Evolutionary conservation across 2,329 filamentous ascomycete genomes (phyloP).

Genomic region (Aspergillus fumigatiaffinis): DNA sequence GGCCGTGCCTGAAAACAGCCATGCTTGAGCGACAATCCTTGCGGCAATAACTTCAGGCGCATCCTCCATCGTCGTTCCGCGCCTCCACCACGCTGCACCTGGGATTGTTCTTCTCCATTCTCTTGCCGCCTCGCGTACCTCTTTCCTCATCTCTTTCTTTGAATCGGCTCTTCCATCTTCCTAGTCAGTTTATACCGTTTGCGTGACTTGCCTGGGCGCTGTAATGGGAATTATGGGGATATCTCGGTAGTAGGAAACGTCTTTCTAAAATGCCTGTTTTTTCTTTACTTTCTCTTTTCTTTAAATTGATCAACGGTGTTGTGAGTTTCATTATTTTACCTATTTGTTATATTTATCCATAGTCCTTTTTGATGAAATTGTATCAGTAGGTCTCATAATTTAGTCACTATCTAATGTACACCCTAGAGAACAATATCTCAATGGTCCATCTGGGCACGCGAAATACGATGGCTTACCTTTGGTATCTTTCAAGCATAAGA

Average conservation of each 20-base stretch:
- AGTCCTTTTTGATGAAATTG: background rate
- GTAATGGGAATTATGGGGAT: conserved; percentile 38
- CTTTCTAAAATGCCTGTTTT: conserved; percentile 34
- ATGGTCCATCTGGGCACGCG: too few relatives aligned
- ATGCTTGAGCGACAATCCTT: background rate
- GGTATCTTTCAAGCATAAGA: too few relatives aligned
- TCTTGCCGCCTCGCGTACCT: conserved; percentile 5
- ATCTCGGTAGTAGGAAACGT: conserved; percentile 32
- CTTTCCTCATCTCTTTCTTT: conserved; percentile 12
- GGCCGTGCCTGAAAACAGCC: background rate
- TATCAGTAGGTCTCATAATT: background rate
- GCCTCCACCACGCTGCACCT: conserved; percentile 24
- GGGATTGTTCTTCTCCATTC: conserved; percentile 19
- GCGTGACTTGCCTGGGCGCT: conserved; percentile 34
- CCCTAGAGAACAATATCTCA: too few relatives aligned
- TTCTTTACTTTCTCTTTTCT: conserved; percentile 5
- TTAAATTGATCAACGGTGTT: background rate
- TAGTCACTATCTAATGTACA: background rate
- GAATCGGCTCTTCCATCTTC: conserved; percentile 9
- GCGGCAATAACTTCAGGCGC: conserved; percentile 1
- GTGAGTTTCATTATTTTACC: background rate
- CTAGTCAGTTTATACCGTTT: conserved; percentile 17
- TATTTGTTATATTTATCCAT: background rate
- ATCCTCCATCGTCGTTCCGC: background rate
- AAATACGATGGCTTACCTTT: too few relatives aligned